phyloP scores from a whole-genome alignment of 306 rosid species.

The Comarum palustre region DNA sequence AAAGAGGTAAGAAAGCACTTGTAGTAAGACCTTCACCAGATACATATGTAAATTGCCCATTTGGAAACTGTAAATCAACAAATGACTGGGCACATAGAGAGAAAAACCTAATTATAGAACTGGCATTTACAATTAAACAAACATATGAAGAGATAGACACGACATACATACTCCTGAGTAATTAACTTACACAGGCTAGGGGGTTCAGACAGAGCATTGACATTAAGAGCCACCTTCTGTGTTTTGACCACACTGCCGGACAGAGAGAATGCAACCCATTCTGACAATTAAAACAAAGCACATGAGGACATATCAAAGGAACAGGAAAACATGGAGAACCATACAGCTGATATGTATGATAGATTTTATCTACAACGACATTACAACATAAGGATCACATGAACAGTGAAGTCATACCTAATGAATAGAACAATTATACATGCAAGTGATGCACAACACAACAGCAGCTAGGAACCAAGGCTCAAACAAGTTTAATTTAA shows the following conservation, averaged over 20 bases:
- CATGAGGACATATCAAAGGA: constrained; percentile 18
- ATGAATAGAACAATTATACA: neutral
- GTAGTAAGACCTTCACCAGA: constrained; percentile 93
- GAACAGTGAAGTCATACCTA: neutral
- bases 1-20: constrained; percentile 77
- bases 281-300: constrained; percentile 44
- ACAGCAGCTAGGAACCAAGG: neutral
- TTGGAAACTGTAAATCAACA: constrained; percentile 96
- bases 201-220: constrained; percentile 95
- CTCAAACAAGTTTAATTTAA: neutral
- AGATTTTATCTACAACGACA: neutral
- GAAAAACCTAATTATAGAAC: constrained; percentile 7
- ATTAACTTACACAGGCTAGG: constrained; percentile 82
- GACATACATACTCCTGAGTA: constrained; percentile 12
- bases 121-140: neutral
- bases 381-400: neutral
- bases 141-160: neutral
- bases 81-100: constrained; percentile 62
- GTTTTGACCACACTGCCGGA: constrained; percentile 99
- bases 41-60: constrained; percentile 88
- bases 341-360: constrained; percentile 19
- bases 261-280: constrained; percentile 96
- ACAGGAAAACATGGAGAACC: neutral
- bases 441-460: neutral
- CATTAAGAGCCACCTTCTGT: constrained; percentile 95